Evolutionary conservation across 2,329 filamentous ascomycete genomes (phyloP), one percentile per base, ranked within the genome.

Genomic region (Ophiostoma montium): DNA sequence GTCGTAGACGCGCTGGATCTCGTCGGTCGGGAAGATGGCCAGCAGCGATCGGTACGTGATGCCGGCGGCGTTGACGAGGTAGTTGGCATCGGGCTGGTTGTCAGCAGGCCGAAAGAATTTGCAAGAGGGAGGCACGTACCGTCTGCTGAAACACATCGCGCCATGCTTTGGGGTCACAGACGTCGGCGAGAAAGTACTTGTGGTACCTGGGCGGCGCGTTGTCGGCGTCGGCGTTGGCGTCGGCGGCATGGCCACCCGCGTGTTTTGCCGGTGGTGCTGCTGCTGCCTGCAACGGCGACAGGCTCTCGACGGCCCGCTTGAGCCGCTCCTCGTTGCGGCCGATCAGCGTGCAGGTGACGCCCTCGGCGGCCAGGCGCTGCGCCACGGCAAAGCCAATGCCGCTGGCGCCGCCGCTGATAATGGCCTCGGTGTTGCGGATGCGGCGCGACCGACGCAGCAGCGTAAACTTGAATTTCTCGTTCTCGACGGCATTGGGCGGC

Each of bases 61-160:
- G 10, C 87, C 88, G 0, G 87, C 87, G 23, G 84, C 84, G 60
- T 94, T 94, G 54, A 94, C 73, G 1, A 94, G 73, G 30, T 90
- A 68, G 57, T 77, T 33, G 7, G 18, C 19, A 4, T 35, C 41
- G 27, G 46, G 16, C 23, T 18, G 27, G 8, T 11, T 1, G 21
- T 10, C n/a, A 48, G 9, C 49, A 53, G 45, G 27, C 46, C 38
- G 2, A 9, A 21, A 18, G 8, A 39, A 42, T 16, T 13, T 46
- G 16, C n/a, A n/a, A 23, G 15, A 32, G 32, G 15, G 16, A 18
- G 23, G 2, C 15, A 41, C 39, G 12, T 35, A 55, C 54, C 16
- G 36, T 18, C 2, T 45, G 19, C 16, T 27, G n/a, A 18, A 53
- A 51, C 27, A 56, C 36, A 1, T 33, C n/a, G 5, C 30, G 35